phyloP scores from a whole-genome alignment of 1,284 basidiomycete species.

The Trichosporon sp. region DNA sequence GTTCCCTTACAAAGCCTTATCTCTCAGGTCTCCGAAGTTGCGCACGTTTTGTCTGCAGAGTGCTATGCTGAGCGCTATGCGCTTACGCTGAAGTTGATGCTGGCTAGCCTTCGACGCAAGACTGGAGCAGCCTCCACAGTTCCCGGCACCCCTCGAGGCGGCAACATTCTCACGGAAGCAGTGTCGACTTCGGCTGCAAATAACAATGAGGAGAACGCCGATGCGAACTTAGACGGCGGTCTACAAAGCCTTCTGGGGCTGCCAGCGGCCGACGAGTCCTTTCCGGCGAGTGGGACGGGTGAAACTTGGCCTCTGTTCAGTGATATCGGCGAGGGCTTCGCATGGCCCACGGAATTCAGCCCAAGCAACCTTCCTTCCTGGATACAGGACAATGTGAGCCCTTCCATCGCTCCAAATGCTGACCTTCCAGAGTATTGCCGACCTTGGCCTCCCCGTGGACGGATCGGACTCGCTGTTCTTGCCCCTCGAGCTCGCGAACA shows the following conservation, averaged over 20 bases:
- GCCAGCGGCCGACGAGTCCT: constrained; percentile 25
- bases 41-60: constrained; percentile 44
- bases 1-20: constrained; percentile 38
- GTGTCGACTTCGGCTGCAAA: constrained; percentile 39
- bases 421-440: constrained; percentile 64
- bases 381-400: constrained; percentile 63
- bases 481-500: constrained; percentile 52
- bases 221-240: constrained; percentile 33
- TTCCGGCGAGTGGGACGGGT: constrained; percentile 11
- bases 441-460: constrained; percentile 80
- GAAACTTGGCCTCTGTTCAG: constrained; percentile 18
- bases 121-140: constrained; percentile 62
- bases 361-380: constrained; percentile 45
- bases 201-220: constrained; percentile 29
- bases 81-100: constrained; percentile 80
- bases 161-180: constrained; percentile 26
- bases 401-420: not conserved
- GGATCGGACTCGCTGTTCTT: constrained; percentile 84
- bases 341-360: constrained; percentile 62
- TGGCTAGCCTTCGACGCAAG: constrained; percentile 79
- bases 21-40: constrained; percentile 42
- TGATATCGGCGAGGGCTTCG: constrained; percentile 54
- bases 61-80: constrained; percentile 62
- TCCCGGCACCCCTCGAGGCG: constrained; percentile 54
- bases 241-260: constrained; percentile 40